Evolutionary conservation across 2,329 filamentous ascomycete species (phyloP).

Genomic region (Celoporthe dispersa): DNA sequence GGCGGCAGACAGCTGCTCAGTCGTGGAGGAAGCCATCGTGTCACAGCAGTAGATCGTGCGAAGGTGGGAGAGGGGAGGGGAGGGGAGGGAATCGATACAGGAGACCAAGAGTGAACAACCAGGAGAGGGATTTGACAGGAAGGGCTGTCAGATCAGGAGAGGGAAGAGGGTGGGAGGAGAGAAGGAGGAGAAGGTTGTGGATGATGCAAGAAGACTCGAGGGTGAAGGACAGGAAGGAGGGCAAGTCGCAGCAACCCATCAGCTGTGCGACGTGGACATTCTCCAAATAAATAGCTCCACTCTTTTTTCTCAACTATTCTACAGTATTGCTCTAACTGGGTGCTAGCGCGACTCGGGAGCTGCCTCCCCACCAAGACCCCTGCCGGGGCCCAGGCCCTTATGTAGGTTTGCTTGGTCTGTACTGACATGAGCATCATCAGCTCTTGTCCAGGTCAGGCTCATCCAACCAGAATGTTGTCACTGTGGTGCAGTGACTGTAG

Average conservation of each 20-base stretch:
- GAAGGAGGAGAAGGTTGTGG: conserved; percentile 11
- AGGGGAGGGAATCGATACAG: conserved; percentile 30
- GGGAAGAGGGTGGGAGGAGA: conserved; percentile 9
- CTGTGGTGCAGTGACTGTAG: neutral
- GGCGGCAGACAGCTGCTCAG: conserved; percentile 55
- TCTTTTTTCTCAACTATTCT: conserved; percentile 5
- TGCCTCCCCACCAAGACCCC: neutral
- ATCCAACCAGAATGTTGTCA: neutral
- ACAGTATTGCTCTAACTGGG: neutral
- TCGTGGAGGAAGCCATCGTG: conserved; percentile 48
- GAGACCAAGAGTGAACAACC: conserved; percentile 31
- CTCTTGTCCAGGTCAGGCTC: neutral
- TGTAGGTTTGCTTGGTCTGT: neutral
- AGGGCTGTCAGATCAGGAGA: conserved; percentile 29
- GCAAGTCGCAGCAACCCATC: conserved; percentile 12
- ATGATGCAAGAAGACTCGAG: conserved; percentile 13
- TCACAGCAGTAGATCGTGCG: conserved; percentile 19
- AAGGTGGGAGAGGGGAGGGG: conserved; percentile 28
- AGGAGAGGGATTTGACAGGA: conserved; percentile 30
- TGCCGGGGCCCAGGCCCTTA: neutral
- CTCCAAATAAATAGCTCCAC: conserved; percentile 7
- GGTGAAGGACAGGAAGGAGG: conserved; percentile 16
- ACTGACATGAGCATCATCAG: neutral
- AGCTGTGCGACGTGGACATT: conserved; percentile 28
- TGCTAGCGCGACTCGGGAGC: conserved; percentile 11